A percentile compares a stretch with the other conserved stretches of the same genome.
Conservation (phyloP, 75 land plant genomes). For the Cunninghamia lanceolata region DNA sequence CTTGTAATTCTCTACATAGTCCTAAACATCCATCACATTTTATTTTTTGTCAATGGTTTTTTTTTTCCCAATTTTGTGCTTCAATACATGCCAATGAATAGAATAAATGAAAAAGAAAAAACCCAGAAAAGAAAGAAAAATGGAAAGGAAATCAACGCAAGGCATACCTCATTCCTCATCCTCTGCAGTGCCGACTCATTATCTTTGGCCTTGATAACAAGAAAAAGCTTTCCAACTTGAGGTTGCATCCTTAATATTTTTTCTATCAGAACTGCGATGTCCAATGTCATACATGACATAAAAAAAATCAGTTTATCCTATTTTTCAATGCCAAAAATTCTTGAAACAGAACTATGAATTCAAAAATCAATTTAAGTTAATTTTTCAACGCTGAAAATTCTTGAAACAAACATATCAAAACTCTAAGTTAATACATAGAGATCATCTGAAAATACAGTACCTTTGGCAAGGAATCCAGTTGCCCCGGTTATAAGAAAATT, state of each 20-base stretch:
- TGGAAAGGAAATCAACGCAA: not conserved
- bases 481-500: slow-evolving; percentile 71
- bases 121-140: not conserved
- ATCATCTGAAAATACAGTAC: slow-evolving; percentile 17
- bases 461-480: slow-evolving; percentile 90
- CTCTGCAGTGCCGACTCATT: slow-evolving; percentile 53
- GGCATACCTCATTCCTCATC: slow-evolving; percentile 59
- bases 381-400: not conserved
- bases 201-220: slow-evolving; percentile 74
- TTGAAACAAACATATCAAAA: not conserved
- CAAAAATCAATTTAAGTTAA: not conserved
- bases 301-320: too few species aligned
- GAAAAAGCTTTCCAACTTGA: slow-evolving; percentile 69
- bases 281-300: not conserved
- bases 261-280: slow-evolving; percentile 74
- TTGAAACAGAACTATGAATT: not conserved
- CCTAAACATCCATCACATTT: too few species aligned
- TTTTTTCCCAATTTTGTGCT: too few species aligned
- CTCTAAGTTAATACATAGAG: too few species aligned
- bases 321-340: not conserved
- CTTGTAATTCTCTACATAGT: too few species aligned
- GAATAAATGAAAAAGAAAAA: not conserved
- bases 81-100: too few species aligned
- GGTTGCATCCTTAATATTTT: slow-evolving; percentile 80
- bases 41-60: too few species aligned